phyloP scores from a whole-genome alignment of 2,329 filamentous ascomycete genomes.

The Aspergillus felis region DNA sequence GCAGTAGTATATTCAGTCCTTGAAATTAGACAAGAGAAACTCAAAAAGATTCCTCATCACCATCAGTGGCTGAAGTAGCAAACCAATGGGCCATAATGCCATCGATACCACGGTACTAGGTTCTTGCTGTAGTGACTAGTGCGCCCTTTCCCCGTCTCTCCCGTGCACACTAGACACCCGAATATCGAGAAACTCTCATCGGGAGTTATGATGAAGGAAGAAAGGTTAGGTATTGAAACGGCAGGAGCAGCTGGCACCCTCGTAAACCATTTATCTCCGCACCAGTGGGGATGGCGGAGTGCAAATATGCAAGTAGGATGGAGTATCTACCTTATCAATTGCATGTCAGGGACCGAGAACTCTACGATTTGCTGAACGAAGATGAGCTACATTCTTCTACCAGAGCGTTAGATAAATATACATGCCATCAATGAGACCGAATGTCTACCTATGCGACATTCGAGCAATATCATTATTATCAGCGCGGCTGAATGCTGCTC shows the following conservation, averaged over 20 bases:
- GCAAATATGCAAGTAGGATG: neutral
- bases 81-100: neutral
- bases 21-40: neutral
- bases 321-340: neutral
- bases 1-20: neutral
- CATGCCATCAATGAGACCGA: no score
- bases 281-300: conserved; percentile 17
- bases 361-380: neutral
- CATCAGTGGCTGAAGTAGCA: neutral
- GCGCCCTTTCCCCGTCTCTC: neutral
- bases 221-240: neutral
- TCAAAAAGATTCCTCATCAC: neutral
- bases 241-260: neutral
- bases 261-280: conserved; percentile 13
- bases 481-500: neutral
- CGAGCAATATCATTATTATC: neutral
- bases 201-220: neutral
- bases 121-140: no score
- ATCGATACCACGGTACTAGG: neutral
- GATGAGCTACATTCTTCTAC: no score
- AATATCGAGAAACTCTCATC: neutral
- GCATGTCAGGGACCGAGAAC: neutral
- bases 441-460: neutral
- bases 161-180: neutral
- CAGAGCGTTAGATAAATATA: no score